Base-by-base conservation (phyloP, 805 yeast species). In the Saturnispora kantuleensis region DNA sequence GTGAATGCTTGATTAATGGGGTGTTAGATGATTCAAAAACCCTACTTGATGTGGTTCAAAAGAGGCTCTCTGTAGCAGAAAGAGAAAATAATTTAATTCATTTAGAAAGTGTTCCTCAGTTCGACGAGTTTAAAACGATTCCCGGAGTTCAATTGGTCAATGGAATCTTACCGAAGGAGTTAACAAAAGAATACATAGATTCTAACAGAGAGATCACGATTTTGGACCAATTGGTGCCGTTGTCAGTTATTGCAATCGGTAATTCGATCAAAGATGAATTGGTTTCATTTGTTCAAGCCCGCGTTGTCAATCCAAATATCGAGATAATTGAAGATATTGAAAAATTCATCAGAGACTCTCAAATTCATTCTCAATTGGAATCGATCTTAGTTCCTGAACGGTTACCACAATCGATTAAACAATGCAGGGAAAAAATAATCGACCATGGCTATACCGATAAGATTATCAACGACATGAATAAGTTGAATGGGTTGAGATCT, bases 11-110 rank as follows among this genome's bases (percentile, higher is more conserved):
- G 12, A 31, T 21, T 6, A 2, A 7, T 2, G 45, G 42, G 33
- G 79, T 77, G 0, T 50, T 70, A 5, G 73, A 70, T 5, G 87
- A 81, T 54, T 59, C 79, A 9, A 52, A 62, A 13, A 78, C 79
- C 0, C 68, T 89, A 15, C 50, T 58, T 1, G 57, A 59, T 3
- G 68, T 70, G 2, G 66, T 84, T 1, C 56, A 62, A 9, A 69
- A 67, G 1, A 67, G 71, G 1, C 55, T 81, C 9, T 62, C 67
- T 13, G 66, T 73, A 3, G 76, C 89, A 0, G 87, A 83, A 50
- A 72, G 79, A 51, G 96, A 88, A 51, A 88, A 88, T 57, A 89
- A 87, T 55, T 66, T 87, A 52, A 79, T 89, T 5, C 85, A 86
- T 59, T 62, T 84, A 34, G 80, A 83, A 47, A 63, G 67, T 1